Evolutionary conservation across 495 filamentous ascomycete genomes (phyloP), one percentile per base, ranked within the genome.

Genomic region (Hypoxylon fuscum): DNA sequence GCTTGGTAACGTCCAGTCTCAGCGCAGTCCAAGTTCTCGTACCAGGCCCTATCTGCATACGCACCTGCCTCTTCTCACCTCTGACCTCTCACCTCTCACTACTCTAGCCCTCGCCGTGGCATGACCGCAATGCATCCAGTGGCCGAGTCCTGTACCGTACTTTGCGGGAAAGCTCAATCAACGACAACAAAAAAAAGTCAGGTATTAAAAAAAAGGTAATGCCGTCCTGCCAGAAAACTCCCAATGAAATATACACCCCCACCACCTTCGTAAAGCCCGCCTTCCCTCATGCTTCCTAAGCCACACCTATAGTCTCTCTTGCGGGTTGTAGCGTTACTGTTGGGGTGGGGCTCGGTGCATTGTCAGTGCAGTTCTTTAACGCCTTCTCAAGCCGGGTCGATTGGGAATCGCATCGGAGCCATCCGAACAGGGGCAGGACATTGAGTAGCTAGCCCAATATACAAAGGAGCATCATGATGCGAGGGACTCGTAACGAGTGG

Each of bases 181-280:
- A 68, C 53, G 59, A 55, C 49, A 55, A 32, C 31, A 55, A 60
- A 47, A 60, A 71, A 67, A 69, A 58, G 31, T 55, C 52, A 68
- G 51, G 62, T 61, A 70, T 66, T 58, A 65, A 74, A 67, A 74
- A 64, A 68, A 64, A 66, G 59, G 69, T 69, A 69, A 68, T 72
- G 67, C 69, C 69, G 20, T 72, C 69, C 67, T 69, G 41, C 63
- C 69, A 55, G 49, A 46, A 68, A 71, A 74, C 65, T 70, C 69
- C 71, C 50, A 64, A 69, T 73, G 58, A 67, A 70, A 71, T 68
- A 71, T 69, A 72, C 73, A 74, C 63, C 57, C 61, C 62, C 69
- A 64, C 59, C 67, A 66, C n/a, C n/a, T 53, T 44, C 59, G 59
- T 64, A 66, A 52, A n/a, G n/a, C 51, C 61, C 58, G 46, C 60